Evolutionary conservation across 129 eudicot species (phyloP).

Genomic region (Ambrosia trifida): DNA sequence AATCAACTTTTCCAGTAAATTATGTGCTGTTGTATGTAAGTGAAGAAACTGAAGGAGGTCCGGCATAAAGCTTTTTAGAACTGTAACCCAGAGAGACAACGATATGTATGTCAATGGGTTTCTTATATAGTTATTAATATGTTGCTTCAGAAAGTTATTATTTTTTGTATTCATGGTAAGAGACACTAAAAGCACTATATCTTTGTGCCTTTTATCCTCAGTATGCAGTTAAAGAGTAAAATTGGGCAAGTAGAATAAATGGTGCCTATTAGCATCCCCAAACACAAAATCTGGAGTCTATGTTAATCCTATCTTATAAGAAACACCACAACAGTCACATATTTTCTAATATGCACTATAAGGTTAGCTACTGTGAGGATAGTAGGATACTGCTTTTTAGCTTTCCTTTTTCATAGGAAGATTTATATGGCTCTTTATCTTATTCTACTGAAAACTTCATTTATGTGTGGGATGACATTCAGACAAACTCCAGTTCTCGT

Average conservation of each 20-base stretch:
- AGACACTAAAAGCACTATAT: background rate
- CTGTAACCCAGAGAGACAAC: background rate
- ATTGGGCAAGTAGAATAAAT: background rate
- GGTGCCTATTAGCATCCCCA: too few relatives aligned
- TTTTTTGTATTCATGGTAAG: background rate
- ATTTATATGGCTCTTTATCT: background rate
- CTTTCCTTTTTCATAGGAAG: background rate
- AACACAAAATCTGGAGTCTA: too few relatives aligned
- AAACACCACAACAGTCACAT: too few relatives aligned
- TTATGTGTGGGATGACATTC: background rate
- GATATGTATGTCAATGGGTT: background rate
- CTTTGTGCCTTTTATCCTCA: background rate
- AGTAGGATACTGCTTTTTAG: background rate
- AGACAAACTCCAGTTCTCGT: background rate
- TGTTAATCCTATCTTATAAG: too few relatives aligned
- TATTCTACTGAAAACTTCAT: background rate
- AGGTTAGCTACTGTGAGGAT: background rate
- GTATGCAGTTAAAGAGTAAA: background rate
- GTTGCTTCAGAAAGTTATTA: background rate
- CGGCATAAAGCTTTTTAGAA: background rate
- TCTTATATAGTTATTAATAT: background rate
- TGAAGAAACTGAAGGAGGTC: background rate
- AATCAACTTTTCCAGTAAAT: too few relatives aligned
- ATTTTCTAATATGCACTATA: background rate
- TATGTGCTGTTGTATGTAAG: background rate